Percentiles rank a stretch among this genome's conserved stretches.
phyloP scores from a whole-genome alignment of 2,329 filamentous ascomycete genomes.

The Nothomitra cinnamomea region DNA sequence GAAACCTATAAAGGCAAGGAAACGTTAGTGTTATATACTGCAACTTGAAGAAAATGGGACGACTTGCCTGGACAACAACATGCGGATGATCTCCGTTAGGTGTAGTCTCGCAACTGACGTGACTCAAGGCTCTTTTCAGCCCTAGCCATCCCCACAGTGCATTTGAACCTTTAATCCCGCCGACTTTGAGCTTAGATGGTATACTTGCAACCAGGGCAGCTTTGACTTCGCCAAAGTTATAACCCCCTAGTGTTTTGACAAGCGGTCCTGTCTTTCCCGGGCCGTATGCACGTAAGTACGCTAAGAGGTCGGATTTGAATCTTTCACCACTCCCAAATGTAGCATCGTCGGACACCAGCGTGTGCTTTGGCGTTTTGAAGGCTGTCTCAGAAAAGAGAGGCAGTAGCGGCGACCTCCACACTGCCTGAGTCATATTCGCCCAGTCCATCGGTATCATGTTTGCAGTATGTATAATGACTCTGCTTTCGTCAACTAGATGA shows the following conservation, averaged over 20 bases:
- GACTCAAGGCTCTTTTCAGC: conserved; percentile 40
- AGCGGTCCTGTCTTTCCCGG: conserved; percentile 35
- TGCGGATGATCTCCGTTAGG: conserved; percentile 14
- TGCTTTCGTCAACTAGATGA: conserved; percentile 12
- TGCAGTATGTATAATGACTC: conserved; percentile 67
- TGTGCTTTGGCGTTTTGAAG: conserved; percentile 1
- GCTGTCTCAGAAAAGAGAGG: conserved; percentile 26
- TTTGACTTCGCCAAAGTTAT: conserved; percentile 53
- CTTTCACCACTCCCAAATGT: conserved; percentile 40
- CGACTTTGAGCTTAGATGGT: conserved; percentile 45
- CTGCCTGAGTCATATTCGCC: conserved; percentile 68
- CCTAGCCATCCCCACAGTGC: conserved; percentile 63
- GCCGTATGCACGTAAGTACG: conserved; percentile 57
- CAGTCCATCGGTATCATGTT: conserved; percentile 85
- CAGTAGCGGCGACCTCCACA: conserved; percentile 61
- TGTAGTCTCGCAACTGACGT: conserved; percentile 28
- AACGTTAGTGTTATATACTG: conserved; percentile 25
- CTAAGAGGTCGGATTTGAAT: conserved; percentile 61
- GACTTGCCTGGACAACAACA: conserved; percentile 17
- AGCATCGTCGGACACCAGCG: conserved; percentile 16
- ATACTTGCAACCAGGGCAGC: conserved; percentile 65
- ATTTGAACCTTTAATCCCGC: conserved; percentile 23
- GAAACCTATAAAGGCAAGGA: conserved; percentile 42
- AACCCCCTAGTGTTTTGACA: conserved; percentile 36
- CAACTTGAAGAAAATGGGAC: neutral